A percentile compares a stretch with the other conserved stretches of the same genome.
These are phyloP conservation scores for Exophiala sideris DNA, from an alignment of 2,329 filamentous ascomycete genomes.

Conservation along the genomic window DNA sequence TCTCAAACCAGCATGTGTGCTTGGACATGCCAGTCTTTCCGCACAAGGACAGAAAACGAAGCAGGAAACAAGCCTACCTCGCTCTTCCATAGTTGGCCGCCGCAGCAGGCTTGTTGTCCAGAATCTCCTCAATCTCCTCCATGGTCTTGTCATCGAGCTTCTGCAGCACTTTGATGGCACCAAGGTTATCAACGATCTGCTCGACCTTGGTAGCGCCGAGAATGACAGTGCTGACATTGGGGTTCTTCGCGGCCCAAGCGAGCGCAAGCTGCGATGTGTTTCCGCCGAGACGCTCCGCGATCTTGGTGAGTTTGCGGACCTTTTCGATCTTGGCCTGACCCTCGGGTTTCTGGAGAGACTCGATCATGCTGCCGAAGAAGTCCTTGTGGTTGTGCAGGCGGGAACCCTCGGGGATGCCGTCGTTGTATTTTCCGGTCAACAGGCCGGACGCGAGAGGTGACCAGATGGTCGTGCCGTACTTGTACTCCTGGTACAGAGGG, in stretches of 20 bases:
- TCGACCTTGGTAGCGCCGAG: constrained; percentile 46
- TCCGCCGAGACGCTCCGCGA: constrained; percentile 63
- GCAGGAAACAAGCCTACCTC: constrained; percentile 18
- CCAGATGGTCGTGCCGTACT: constrained; percentile 62
- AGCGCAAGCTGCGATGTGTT: constrained; percentile 55
- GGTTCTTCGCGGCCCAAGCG: constrained; percentile 56
- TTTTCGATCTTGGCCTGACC: constrained; percentile 51
- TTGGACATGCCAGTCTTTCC: neutral
- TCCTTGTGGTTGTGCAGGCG: constrained; percentile 56
- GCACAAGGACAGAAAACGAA: neutral
- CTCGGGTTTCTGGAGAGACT: constrained; percentile 37
- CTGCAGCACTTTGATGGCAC: constrained; percentile 43
- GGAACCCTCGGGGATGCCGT: constrained; percentile 58
- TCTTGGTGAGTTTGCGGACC: constrained; percentile 47
- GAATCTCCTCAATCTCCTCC: constrained; percentile 43
- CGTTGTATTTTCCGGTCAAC: constrained; percentile 65
- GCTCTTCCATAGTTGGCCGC: constrained; percentile 18
- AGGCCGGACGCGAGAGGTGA: constrained; percentile 60
- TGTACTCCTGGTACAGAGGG: constrained; percentile 58
- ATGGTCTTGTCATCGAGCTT: constrained; percentile 44
- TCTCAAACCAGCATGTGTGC: neutral
- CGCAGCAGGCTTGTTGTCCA: constrained; percentile 24
- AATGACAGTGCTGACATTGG: constrained; percentile 53
- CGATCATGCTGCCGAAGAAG: constrained; percentile 48
- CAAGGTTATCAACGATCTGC: constrained; percentile 45